These are phyloP conservation scores for Entomortierella lignicola DNA, from an alignment of 192 early-diverging fungal genomes.

Conservation along the genomic window DNA sequence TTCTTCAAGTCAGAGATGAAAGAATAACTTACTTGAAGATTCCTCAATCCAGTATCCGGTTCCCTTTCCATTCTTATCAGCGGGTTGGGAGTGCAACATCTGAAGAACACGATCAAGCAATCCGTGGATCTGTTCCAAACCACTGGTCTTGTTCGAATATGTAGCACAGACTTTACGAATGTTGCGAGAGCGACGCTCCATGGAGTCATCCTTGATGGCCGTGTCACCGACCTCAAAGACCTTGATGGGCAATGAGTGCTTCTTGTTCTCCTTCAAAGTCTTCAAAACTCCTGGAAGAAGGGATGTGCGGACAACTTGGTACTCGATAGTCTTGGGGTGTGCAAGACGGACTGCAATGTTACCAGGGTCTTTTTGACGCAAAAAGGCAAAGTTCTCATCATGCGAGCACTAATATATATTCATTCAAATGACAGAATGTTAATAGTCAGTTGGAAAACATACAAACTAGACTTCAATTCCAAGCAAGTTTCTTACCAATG, in stretches of 20 bases:
- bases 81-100: constrained; percentile 74
- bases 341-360: constrained; percentile 86
- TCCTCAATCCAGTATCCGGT: constrained; percentile 86
- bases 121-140: constrained; percentile 91
- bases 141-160: constrained; percentile 85
- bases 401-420: constrained; percentile 86
- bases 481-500: constrained; percentile 70
- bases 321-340: constrained; percentile 94
- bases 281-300: constrained; percentile 95
- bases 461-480: neutral
- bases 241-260: constrained; percentile 89
- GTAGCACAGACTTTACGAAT: constrained; percentile 88
- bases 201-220: constrained; percentile 86
- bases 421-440: constrained; percentile 28
- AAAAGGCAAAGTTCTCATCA: constrained; percentile 93
- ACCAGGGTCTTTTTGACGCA: constrained; percentile 84
- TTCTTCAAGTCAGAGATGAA: too few relatives aligned
- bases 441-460: neutral
- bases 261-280: constrained; percentile 89
- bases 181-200: constrained; percentile 87
- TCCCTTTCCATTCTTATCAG: constrained; percentile 58
- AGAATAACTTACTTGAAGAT: constrained; percentile 67
- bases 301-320: constrained; percentile 92
- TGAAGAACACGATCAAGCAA: constrained; percentile 90
- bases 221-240: constrained; percentile 98